Base-by-base conservation (phyloP, 31 red algal species). In the Odonthalia washingtoniensis region DNA sequence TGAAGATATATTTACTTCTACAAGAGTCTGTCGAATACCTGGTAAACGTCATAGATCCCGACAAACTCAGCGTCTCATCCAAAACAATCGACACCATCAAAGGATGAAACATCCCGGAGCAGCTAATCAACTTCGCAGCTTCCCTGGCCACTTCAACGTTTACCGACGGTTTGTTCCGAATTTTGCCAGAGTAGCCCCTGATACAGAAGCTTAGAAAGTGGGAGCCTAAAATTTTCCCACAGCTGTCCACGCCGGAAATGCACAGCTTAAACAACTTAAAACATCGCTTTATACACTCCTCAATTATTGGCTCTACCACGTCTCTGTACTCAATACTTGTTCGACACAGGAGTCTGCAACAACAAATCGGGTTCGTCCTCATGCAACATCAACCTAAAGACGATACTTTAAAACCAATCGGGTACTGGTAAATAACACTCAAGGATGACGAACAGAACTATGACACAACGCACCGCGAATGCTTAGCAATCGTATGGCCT, bases 261-360 rank as follows among this genome's bases (percentile, higher is more conserved):
- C 63, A 49, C 57, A 82, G 3, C 3, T 41, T n/a, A 61, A 66
- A 1, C 31, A 49, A 0, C 65, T 82, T 34, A 32, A 39, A 2
- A 1, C 1, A 4, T 34, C 67, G 61, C 52, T 66, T 42, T 46
- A 17, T 31, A 57, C 49, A n/a, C 53, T 82, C 9, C 79, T 27
- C 53, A 1, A 4, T 2, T 82, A 3, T 42, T 82, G 37, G 79
- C 79, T 33, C 35, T 82, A 64, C 79, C 79, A 4, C 4, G 9
- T 4, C 64, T 3, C 4, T 12, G 61, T 3, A 2, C 3, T 14
- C 79, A 45, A 2, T 67, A 67, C 40, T 42, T 5, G 3, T 39
- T 82, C 1, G 79, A 82, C n/a, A 82, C 79, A 2, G 79, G 67
- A 43, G 79, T 74, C 21, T 78, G 41, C 21, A 46, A 78, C 42